phyloP scores from a whole-genome alignment of 345 rosid genomes.

The Gossypium herbaceum region DNA sequence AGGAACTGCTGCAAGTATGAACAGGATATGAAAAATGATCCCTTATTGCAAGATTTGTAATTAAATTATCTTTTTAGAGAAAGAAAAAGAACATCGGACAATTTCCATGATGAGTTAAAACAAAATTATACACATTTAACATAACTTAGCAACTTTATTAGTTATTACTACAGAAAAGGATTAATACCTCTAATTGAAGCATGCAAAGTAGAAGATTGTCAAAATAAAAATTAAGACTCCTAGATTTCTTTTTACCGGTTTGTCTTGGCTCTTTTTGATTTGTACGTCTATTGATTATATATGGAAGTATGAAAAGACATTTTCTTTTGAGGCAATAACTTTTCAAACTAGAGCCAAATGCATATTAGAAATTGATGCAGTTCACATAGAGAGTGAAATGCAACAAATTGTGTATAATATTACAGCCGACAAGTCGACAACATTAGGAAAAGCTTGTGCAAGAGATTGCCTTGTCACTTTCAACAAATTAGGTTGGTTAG shows the following conservation, averaged over 20 bases:
- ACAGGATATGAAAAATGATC: neutral
- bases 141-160: neutral
- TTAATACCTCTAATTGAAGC: neutral
- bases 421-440: slow-evolving; percentile 21
- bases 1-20: neutral
- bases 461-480: slow-evolving; percentile 93
- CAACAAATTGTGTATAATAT: slow-evolving; percentile 1
- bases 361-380: neutral
- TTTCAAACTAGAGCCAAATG: neutral
- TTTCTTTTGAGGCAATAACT: neutral
- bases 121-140: neutral
- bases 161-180: neutral
- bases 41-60: neutral
- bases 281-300: no score
- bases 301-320: neutral
- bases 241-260: neutral
- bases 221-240: neutral
- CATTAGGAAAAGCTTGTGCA: slow-evolving; percentile 83
- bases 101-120: neutral
- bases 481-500: slow-evolving; percentile 76
- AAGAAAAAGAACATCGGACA: neutral
- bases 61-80: neutral
- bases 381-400: neutral
- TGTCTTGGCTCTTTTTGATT: neutral
- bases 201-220: neutral